Evolutionary conservation across 768 basidiomycete genomes (phyloP), one percentile per base, ranked within the genome.

Genomic region (Pisolithus orientalis): DNA sequence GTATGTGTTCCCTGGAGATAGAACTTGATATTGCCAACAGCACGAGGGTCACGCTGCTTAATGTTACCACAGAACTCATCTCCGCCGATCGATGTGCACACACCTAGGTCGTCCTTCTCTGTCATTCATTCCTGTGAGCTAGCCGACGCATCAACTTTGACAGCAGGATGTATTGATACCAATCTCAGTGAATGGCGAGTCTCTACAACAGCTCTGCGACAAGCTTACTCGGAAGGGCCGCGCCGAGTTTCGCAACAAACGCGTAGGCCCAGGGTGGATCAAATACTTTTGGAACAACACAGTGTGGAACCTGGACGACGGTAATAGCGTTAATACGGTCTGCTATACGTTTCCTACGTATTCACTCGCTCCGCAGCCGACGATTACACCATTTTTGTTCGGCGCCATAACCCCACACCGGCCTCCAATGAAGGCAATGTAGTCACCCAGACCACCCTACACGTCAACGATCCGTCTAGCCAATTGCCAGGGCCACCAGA

Each of bases 261-360:
- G 80, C 17, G 80, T 93, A 17, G 83, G 81, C 29, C 75, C 86
- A 14, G 87, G 88, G 34, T 92, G 90, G 82, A 72, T 95, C 45
- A 91, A 93, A 61, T 97, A 97, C 64, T 80, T 87, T 55, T 94
- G 82, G 74, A 82, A 83, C 57, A 80, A 83, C 13, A 73, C 81
- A 0, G 66, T 90, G 46, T 96, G 90, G 90, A 87, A 88, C 62
- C 70, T 97, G 10, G 91, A 95, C 64, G 94, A 97, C 62, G 93
- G 93, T 87, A 61, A 61, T 72, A 65, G 14, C 31, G 28, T 48
- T n/a, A 21, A 21, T 21, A 21, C 9, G 28, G 21, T 45, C 32
- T 34, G 21, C 6, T 34, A 4, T 29, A 8, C 14, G 25, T 43
- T 21, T 43, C n/a, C 32, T 29, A 31, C 39, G 21, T 38, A 25